Evolutionary conservation across 202 grass and related monocot genomes (phyloP), one percentile per base, ranked within the genome.

Genomic region (Eragrostis tef): DNA sequence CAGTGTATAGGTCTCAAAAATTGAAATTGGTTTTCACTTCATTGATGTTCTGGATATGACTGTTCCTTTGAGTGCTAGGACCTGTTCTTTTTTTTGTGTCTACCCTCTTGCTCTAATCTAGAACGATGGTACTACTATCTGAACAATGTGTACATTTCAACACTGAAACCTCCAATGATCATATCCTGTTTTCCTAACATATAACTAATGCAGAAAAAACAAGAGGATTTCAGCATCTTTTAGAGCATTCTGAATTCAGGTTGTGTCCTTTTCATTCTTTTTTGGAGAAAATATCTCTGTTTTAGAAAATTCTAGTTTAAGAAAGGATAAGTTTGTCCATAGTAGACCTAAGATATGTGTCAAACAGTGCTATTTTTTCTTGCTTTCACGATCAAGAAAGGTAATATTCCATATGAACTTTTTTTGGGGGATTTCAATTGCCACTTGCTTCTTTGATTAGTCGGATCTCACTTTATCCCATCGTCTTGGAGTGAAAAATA

Each of bases 51-150:
- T 3, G 24, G 42, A 22, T 26, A 15, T 61, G 61, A 15, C 1
- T 61, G n/a, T 81, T 49, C 41, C 15, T 50, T 5, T 41, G 6
- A 82, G 58, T 41, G 7, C 42, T 58, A 66, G 14, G 9, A 56
- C 46, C 11, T 72, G 21, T 31, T 34, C 71, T 8, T 26, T 44
- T 79, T 73, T 46, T 6, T 83, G 43, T 59, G 19, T 7, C 17
- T 60, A 34, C 56, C 47, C 17, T 73, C n/a, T 73, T 79, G 59
- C 12, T 78, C 66, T 43, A 43, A 47, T 88, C 22, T 9, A 43
- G 26, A 19, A 66, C 79, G 19, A n/a, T 26, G 0, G n/a, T n/a
- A n/a, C 53, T 54, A 34, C 14, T 59, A 72, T 49, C 19, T 19
- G 72, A 67, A 39, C 43, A 71, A 39, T 39, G 25, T 77, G 0